Base-by-base conservation (phyloP, 1,139 yeast species). In the Geotrichum europaeum region DNA sequence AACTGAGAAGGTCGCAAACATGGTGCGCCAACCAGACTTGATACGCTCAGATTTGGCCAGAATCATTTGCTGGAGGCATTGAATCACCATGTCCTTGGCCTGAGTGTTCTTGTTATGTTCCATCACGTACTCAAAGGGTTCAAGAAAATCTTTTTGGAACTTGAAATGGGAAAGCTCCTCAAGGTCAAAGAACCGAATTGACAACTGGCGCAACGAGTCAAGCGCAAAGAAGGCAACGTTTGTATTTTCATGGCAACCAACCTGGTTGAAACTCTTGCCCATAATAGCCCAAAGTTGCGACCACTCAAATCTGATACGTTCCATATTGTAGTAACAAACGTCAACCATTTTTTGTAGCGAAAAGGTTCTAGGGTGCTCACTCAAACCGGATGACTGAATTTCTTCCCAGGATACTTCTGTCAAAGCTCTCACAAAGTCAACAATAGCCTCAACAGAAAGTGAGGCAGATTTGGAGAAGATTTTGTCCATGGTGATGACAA, bases 261-360 rank as follows among this genome's bases (percentile, higher is more conserved):
- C 94, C 55, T 79, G 82, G 66, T 90, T 89, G 75, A 95, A 94
- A 54, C 91, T 89, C 65, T 84, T 88, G 13, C 96, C 97, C 88
- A 95, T 88, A 13, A 89, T 87, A 10, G 87, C 83, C 99, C 99
- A 95, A 62, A 95, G 79, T 62, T 90, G 95, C 6, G 96, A 84
- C 98, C 99, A 95, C 75, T 95, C 97, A 65, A 95, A 85, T 72
- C 97, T 85, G 68, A 95, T 92, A 78, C 99, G 88, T 61, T 85
- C 85, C 98, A 95, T 94, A 73, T 95, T 95, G 77, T 95, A 95
- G 74, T 94, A 94, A 75, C 97, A 92, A 56, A 95, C 96, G 73
- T 95, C 99, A 58, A 95, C 96, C 79, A 95, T 88, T 71, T 95
- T 95, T 69, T 91, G 98, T 64, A 95, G 77, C 0, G 97, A 89